Percentiles rank a stretch among this genome's conserved stretches.
Evolutionary conservation across 345 rosid genomes (phyloP).

Genomic region (Salix koriyanagi): DNA sequence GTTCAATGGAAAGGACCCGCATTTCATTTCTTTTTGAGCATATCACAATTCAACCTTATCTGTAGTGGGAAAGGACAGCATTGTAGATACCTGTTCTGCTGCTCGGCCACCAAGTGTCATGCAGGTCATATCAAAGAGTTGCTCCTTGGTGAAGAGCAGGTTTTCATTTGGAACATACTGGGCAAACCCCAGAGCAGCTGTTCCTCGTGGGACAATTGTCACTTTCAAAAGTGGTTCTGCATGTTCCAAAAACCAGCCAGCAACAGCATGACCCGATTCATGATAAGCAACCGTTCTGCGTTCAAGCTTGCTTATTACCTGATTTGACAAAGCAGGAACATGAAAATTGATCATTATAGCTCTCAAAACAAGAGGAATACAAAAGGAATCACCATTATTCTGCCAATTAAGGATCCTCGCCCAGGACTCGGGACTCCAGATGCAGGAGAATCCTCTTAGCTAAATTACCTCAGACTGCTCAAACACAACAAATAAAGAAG

Average conservation of each 20-base stretch:
- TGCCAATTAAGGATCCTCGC: background rate
- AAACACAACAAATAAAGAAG: background rate
- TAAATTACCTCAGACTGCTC: background rate
- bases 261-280: constrained; percentile 89
- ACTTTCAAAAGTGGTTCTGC: constrained; percentile 89
- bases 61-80: background rate
- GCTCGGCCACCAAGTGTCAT: constrained; percentile 98
- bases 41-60: background rate
- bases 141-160: constrained; percentile 91
- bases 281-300: constrained; percentile 85
- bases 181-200: constrained; percentile 91
- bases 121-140: constrained; percentile 85
- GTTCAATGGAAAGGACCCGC: background rate
- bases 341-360: background rate
- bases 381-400: background rate
- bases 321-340: background rate
- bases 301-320: constrained; percentile 81
- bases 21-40: background rate
- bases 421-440: background rate
- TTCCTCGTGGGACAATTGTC: constrained; percentile 92
- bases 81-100: constrained; percentile 62
- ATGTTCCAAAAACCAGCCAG: constrained; percentile 92
- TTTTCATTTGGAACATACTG: constrained; percentile 90
- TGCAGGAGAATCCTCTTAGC: background rate
- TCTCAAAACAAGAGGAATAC: background rate